Evolutionary conservation across 176 grass and related monocot species (phyloP).

Genomic region (Hordeum marinum): DNA sequence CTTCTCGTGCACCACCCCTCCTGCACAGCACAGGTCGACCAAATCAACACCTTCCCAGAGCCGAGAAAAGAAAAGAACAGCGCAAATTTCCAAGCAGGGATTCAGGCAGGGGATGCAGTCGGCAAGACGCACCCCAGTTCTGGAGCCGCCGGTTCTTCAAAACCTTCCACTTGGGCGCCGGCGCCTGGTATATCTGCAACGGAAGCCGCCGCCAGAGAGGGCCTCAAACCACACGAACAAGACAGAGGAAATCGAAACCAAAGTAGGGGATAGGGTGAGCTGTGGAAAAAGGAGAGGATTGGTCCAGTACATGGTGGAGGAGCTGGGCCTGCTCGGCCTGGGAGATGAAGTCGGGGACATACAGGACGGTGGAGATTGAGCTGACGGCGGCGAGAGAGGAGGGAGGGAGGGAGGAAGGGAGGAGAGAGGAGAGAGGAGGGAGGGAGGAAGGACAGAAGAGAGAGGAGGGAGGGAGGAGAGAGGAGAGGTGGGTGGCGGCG

Average conservation of each 20-base stretch:
- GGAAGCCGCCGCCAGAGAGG: not conserved
- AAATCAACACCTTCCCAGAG: not conserved
- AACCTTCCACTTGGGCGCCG: constrained; percentile 72
- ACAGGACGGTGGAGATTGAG: constrained; percentile 48
- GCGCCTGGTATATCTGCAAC: constrained; percentile 69
- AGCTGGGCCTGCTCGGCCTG: constrained; percentile 61
- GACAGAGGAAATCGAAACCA: too few relatives aligned
- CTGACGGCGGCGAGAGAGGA: too few relatives aligned
- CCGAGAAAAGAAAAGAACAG: not conserved
- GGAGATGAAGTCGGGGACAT: constrained; percentile 76
- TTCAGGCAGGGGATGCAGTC: not conserved
- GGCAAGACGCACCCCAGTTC: constrained; percentile 69
- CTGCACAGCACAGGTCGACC: constrained; percentile 15
- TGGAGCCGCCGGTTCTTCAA: constrained; percentile 86
- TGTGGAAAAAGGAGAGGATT: not conserved
- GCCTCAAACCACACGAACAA: not conserved
- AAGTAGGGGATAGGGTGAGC: not conserved
- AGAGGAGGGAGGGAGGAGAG: too few relatives aligned
- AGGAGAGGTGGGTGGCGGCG: too few relatives aligned
- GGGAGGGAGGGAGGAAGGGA: too few relatives aligned
- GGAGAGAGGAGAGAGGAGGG: too few relatives aligned
- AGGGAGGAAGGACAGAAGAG: too few relatives aligned
- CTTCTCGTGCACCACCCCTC: constrained; percentile 88
- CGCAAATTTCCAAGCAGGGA: not conserved
- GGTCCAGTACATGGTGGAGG: constrained; percentile 56